Evolutionary conservation across 352 stramenopile genomes (phyloP).

Genomic region (Blastocystis hominis): DNA sequence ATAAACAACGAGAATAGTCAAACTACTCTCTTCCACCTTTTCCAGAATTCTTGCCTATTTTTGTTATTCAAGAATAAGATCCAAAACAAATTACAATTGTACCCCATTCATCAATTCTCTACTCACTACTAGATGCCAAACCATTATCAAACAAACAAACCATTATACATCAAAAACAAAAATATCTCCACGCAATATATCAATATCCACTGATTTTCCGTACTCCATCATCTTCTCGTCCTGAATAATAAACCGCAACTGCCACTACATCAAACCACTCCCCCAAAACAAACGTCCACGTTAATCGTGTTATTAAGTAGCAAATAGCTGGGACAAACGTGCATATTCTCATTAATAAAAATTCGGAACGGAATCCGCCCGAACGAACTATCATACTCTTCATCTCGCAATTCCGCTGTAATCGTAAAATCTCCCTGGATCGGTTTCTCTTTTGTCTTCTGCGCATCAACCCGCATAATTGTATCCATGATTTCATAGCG

Average conservation of each 20-base stretch:
- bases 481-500: not conserved
- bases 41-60: not conserved
- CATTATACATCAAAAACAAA: not conserved
- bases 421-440: not conserved
- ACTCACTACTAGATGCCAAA: no score
- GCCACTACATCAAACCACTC: not conserved
- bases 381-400: not conserved
- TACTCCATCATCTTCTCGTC: not conserved
- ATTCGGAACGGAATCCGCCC: not conserved
- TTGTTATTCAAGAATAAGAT: no score
- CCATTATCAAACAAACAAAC: not conserved
- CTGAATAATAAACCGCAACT: not conserved
- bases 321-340: not conserved
- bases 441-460: not conserved
- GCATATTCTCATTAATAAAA: not conserved
- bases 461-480: not conserved
- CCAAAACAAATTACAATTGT: no score
- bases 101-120: no score
- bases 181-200: slow-evolving; percentile 7
- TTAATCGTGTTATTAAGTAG: not conserved
- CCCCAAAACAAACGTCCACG: not conserved
- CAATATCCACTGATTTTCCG: not conserved
- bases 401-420: not conserved
- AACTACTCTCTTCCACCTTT: not conserved
- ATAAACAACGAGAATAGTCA: not conserved